These are phyloP conservation scores for Mycena belliarum DNA, from an alignment of 768 basidiomycete genomes.

Conservation along the genomic window DNA sequence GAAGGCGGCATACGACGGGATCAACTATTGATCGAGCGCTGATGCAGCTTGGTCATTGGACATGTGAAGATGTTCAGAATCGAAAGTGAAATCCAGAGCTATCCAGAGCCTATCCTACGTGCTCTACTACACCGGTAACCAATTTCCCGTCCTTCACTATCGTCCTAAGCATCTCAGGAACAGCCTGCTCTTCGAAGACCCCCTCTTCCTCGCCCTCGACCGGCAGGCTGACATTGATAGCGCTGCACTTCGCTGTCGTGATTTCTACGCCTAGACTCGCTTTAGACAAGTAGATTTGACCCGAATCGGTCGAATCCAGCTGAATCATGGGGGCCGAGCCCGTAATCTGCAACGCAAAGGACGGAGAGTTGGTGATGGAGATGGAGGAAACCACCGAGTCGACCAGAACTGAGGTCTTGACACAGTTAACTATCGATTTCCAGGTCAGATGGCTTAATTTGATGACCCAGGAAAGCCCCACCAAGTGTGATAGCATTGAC, in stretches of 20 bases:
- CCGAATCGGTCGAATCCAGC: slow-evolving; percentile 92
- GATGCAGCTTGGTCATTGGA: no score
- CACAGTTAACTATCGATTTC: slow-evolving; percentile 70
- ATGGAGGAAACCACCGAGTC: slow-evolving; percentile 93
- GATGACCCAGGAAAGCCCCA: slow-evolving; percentile 37
- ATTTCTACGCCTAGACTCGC: slow-evolving; percentile 78
- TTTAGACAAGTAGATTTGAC: slow-evolving; percentile 90
- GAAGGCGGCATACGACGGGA: no score
- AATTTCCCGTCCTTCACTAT: slow-evolving; percentile 80
- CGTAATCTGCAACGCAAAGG: slow-evolving; percentile 90
- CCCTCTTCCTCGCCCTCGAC: slow-evolving; percentile 90
- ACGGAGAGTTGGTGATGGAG: slow-evolving; percentile 87
- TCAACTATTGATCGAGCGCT: no score
- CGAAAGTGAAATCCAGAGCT: no score
- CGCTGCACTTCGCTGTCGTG: slow-evolving; percentile 90
- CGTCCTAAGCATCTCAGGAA: slow-evolving; percentile 96
- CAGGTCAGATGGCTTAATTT: not conserved
- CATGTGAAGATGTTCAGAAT: no score
- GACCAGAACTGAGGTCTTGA: slow-evolving; percentile 83
- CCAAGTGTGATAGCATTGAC: slow-evolving; percentile 91
- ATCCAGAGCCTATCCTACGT: slow-evolving; percentile 49
- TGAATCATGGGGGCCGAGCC: slow-evolving; percentile 91
- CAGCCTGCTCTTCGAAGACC: slow-evolving; percentile 82
- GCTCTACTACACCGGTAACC: slow-evolving; percentile 88
- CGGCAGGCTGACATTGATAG: slow-evolving; percentile 88